Evolutionary conservation across 1,284 basidiomycete genomes (phyloP).

Genomic region (Albatrellus sp.): DNA sequence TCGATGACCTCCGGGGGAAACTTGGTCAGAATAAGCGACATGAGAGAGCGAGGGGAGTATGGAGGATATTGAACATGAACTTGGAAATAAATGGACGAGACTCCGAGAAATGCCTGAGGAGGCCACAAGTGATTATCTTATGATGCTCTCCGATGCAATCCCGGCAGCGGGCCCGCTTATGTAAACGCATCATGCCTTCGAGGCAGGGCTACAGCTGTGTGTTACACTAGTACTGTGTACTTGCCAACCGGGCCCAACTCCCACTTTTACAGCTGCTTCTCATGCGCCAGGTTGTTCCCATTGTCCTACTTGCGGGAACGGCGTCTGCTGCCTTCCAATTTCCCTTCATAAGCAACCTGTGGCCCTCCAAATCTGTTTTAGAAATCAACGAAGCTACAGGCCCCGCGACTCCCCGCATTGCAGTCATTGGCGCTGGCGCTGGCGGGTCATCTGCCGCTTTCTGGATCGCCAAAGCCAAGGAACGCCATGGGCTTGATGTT

Average conservation of each 20-base stretch:
- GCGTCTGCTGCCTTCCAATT: conserved; percentile 35
- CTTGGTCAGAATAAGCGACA: conserved; percentile 13
- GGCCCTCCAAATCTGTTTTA: conserved; percentile 27
- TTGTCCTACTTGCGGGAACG: conserved; percentile 13
- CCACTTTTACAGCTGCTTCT: too few species aligned
- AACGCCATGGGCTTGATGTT: conserved; percentile 51
- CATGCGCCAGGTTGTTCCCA: conserved; percentile 4
- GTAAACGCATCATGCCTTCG: too few species aligned
- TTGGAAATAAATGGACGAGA: too few species aligned
- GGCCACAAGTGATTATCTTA: too few species aligned
- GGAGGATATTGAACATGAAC: too few species aligned
- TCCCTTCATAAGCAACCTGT: conserved; percentile 31
- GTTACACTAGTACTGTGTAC: too few species aligned
- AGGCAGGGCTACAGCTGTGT: too few species aligned
- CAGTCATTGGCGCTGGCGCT: conserved; percentile 83
- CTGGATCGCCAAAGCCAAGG: conserved; percentile 70
- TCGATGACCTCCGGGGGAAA: conserved; percentile 47
- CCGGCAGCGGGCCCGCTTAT: too few species aligned
- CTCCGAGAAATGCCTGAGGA: too few species aligned
- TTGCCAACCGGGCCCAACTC: too few species aligned
- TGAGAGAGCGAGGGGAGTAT: background rate
- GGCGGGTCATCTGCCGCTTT: conserved; percentile 80
- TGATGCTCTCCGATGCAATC: too few species aligned
- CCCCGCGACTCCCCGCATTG: conserved; percentile 26
- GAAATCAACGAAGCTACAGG: background rate